Conservation (phyloP, 2,329 filamentous ascomycete species). For the Trichophaea hybrida region DNA sequence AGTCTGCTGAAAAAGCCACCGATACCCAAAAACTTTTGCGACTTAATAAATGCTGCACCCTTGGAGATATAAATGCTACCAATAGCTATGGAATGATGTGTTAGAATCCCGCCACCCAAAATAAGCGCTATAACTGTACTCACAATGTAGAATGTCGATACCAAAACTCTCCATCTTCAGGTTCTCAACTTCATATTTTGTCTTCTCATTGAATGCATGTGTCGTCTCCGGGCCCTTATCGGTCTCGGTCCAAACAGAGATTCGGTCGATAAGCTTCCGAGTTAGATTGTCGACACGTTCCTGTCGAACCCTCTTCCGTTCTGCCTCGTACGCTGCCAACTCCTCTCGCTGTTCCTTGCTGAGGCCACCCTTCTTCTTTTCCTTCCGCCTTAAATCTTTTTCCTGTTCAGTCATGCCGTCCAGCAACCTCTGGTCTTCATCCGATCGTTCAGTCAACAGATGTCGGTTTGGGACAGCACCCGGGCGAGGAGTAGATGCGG, state of each 20-base stretch:
- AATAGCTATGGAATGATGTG: conserved; percentile 44
- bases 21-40: conserved; percentile 92
- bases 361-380: conserved; percentile 78
- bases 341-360: conserved; percentile 89
- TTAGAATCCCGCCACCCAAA: neutral
- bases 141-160: conserved; percentile 44
- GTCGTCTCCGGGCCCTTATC: conserved; percentile 81
- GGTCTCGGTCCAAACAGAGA: conserved; percentile 94
- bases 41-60: conserved; percentile 74
- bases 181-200: conserved; percentile 85
- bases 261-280: conserved; percentile 73
- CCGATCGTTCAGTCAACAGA: conserved; percentile 57
- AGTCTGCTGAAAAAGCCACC: conserved; percentile 86
- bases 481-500: conserved; percentile 37
- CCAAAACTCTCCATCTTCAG: conserved; percentile 99
- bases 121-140: conserved; percentile 5
- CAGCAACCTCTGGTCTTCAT: conserved; percentile 39
- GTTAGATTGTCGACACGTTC: conserved; percentile 76
- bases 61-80: conserved; percentile 83
- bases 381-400: conserved; percentile 53
- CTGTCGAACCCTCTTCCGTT: conserved; percentile 68
- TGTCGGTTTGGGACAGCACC: conserved; percentile 13
- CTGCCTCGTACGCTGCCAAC: conserved; percentile 71
- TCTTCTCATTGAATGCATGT: conserved; percentile 83
- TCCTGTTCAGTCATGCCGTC: conserved; percentile 58